Base-by-base conservation (phyloP, 345 rosid genomes). In the Acer saccharum region DNA sequence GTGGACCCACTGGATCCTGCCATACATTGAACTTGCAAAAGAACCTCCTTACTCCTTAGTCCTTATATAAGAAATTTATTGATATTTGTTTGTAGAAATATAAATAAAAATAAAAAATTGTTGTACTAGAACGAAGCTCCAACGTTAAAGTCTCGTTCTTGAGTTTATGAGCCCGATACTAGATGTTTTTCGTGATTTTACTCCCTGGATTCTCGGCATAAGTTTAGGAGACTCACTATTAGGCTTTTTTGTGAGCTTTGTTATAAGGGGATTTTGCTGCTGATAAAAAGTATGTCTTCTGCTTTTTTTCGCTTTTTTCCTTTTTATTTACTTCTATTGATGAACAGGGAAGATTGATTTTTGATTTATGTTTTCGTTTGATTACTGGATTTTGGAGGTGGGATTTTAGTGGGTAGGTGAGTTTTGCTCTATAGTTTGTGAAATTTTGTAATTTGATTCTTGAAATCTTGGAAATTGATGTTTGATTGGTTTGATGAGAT, bases 161-260 rank as follows among this genome's bases (percentile, higher is more conserved):
- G 64, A 18, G 57, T 48, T 23, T 21, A 21, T 4, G 29, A 25
- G 55, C 25, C 29, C 32, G 52, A 27, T 13, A 29, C 6, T 43
- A 18, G 29, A 18, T 67, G 65, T 76, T 65, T 50, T 62, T 61
- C 60, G 55, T 71, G 74, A 71, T 75, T 18, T 63, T 46, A 13
- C 13, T 48, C 73, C 62, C 74, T 75, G 71, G 67, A 71, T 82
- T 78, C 62, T 67, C 41, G 74, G 54, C 67, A 63, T 71, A 72
- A 78, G 35, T 50, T 7, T 65, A 74, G 82, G 81, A 25, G 62
- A 52, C 67, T 52, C 11, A 52, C 27, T 63, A 8, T 72, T 39
- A 43, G 60, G 67, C 62, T 46, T 54, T 54, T 57, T 50, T n/a
- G 48, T 70, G 70, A 55, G 23, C 55, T 61, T 27, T 61, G 63